Conservation (phyloP, 768 basidiomycete genomes). For the Atractiella rhizophila region DNA sequence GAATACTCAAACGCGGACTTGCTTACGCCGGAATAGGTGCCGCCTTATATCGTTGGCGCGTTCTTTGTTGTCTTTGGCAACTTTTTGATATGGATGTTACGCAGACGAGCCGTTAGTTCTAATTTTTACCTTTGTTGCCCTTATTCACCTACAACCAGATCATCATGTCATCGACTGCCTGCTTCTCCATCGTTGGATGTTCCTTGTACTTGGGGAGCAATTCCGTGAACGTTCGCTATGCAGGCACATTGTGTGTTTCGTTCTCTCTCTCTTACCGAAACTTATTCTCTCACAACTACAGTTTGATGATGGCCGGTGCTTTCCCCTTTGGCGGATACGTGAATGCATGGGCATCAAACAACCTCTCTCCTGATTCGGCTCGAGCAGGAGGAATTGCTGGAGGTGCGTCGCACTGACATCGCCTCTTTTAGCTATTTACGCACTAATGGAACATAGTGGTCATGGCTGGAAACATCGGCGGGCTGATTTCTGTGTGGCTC, state of each 20-base stretch:
- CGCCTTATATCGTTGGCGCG: constrained; percentile 12
- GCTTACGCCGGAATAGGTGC: too few relatives aligned
- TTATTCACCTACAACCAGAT: too few relatives aligned
- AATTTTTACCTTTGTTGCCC: too few relatives aligned
- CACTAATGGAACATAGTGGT: too few relatives aligned
- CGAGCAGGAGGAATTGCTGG: constrained; percentile 10
- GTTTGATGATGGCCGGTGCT: constrained; percentile 4
- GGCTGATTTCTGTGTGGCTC: constrained; percentile 13
- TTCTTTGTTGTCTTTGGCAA: constrained; percentile 5
- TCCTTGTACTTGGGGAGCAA: constrained; percentile 6
- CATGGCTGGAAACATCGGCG: constrained; percentile 15
- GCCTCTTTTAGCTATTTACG: too few relatives aligned
- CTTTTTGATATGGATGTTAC: too few relatives aligned
- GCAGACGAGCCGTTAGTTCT: too few relatives aligned
- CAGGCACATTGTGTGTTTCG: background rate
- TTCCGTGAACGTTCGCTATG: constrained; percentile 6
- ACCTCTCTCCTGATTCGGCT: constrained; percentile 11
- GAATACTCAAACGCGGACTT: too few relatives aligned
- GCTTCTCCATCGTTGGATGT: constrained; percentile 12
- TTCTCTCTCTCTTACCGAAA: background rate
- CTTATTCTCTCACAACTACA: constrained; percentile 9
- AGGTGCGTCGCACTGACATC: too few relatives aligned
- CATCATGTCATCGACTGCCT: too few relatives aligned
- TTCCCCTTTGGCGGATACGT: constrained; percentile 4
- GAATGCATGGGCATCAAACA: constrained; percentile 12